Conservation (phyloP, 1,284 basidiomycete genomes). For the Mrakiaceae sp. region DNA sequence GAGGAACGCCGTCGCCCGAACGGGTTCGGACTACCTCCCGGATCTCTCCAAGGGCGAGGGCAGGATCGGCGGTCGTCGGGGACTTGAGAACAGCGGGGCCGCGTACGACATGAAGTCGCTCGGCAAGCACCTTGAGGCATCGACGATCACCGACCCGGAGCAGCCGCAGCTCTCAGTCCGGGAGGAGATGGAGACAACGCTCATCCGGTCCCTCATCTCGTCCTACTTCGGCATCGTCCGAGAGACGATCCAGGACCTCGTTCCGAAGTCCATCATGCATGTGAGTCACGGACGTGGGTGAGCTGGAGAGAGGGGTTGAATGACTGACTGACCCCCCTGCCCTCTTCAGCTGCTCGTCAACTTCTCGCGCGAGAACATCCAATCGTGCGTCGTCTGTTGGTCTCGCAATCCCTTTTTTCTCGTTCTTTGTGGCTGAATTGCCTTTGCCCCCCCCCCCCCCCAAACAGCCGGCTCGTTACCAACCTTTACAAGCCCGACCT, state of each 20-base stretch:
- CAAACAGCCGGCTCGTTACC: constrained; percentile 59
- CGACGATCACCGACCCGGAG: constrained; percentile 48
- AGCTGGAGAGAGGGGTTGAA: neutral
- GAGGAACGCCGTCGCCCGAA: constrained; percentile 1
- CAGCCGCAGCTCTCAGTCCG: constrained; percentile 51
- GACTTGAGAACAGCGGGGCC: constrained; percentile 40
- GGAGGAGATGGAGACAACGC: constrained; percentile 91
- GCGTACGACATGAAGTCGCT: constrained; percentile 98
- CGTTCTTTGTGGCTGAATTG: too few species aligned
- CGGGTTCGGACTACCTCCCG: constrained; percentile 25
- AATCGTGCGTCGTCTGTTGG: constrained; percentile 43
- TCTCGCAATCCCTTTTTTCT: too few species aligned
- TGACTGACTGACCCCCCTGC: neutral
- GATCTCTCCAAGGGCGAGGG: constrained; percentile 34
- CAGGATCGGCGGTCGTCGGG: constrained; percentile 51
- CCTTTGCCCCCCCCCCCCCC: too few species aligned
- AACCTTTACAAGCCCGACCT: constrained; percentile 87
- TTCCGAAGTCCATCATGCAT: constrained; percentile 96
- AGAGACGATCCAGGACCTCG: constrained; percentile 90
- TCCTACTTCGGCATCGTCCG: constrained; percentile 95
- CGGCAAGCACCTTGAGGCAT: constrained; percentile 87
- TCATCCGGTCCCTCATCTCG: constrained; percentile 87
- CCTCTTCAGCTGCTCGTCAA: constrained; percentile 66
- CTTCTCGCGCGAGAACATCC: constrained; percentile 88
- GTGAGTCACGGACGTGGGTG: neutral